These are phyloP conservation scores for Skeletonema potamos DNA, from an alignment of 108 stramenopile genomes.

Conservation along the genomic window DNA sequence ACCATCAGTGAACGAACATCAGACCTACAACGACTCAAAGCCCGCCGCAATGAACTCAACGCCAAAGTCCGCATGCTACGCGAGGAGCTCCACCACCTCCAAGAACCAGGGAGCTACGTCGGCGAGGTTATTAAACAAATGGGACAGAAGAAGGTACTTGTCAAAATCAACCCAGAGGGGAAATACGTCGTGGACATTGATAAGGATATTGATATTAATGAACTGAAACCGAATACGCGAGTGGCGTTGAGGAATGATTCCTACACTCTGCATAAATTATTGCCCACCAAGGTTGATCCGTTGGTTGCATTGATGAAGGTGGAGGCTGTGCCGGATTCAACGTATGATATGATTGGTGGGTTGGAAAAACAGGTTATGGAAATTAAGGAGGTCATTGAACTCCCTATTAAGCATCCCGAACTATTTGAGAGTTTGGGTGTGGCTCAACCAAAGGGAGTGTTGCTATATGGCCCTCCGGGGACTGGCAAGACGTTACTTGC, in stretches of 20 bases:
- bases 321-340: slow-evolving; percentile 99
- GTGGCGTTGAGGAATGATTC: slow-evolving; percentile 99
- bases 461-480: slow-evolving; percentile 98
- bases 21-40: slow-evolving; percentile 92
- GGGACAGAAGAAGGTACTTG: slow-evolving; percentile 97
- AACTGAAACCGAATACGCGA: slow-evolving; percentile 96
- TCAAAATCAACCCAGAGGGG: slow-evolving; percentile 98
- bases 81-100: slow-evolving; percentile 97
- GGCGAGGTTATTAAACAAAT: slow-evolving; percentile 99
- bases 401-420: slow-evolving; percentile 99
- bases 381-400: slow-evolving; percentile 99
- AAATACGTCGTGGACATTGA: slow-evolving; percentile 99
- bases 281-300: slow-evolving; percentile 99
- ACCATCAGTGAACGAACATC: slow-evolving; percentile 75
- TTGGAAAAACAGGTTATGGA: slow-evolving; percentile 99
- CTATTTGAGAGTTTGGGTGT: slow-evolving; percentile 98
- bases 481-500: slow-evolving; percentile 99
- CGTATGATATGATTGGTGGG: slow-evolving; percentile 99
- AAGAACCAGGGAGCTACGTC: slow-evolving; percentile 98
- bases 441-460: slow-evolving; percentile 98
- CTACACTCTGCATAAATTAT: slow-evolving; percentile 97
- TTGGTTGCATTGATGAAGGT: slow-evolving; percentile 99
- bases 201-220: slow-evolving; percentile 96
- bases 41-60: slow-evolving; percentile 97
- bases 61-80: slow-evolving; percentile 95